A percentile compares a stretch with the other conserved stretches of the same genome.
Evolutionary conservation across 2,329 filamentous ascomycete species (phyloP).

Genomic region (Pseudopithomyces maydicus): DNA sequence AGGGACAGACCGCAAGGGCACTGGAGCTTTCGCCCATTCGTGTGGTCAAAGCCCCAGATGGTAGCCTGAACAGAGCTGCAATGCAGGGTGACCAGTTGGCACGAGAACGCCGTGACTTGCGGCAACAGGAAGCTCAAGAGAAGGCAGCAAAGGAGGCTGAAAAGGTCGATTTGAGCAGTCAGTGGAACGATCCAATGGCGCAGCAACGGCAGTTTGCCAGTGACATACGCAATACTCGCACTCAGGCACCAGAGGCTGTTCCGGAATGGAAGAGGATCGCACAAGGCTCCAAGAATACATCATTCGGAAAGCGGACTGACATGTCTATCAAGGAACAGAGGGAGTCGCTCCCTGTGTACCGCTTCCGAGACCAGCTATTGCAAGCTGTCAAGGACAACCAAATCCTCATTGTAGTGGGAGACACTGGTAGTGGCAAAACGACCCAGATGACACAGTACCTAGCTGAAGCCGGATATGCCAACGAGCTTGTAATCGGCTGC

Average conservation of each 20-base stretch:
- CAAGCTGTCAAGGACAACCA: slow-evolving; percentile 88
- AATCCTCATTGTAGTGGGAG: slow-evolving; percentile 92
- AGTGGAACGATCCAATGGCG: slow-evolving; percentile 98
- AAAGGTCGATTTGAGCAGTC: slow-evolving; percentile 81
- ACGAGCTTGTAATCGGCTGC: slow-evolving; percentile 89
- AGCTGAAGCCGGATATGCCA: slow-evolving; percentile 87
- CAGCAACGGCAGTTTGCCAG: slow-evolving; percentile 87
- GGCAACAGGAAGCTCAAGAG: slow-evolving; percentile 86
- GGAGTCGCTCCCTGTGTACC: slow-evolving; percentile 85
- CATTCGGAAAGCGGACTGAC: slow-evolving; percentile 82
- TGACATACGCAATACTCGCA: slow-evolving; percentile 73
- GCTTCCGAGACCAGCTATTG: slow-evolving; percentile 85
- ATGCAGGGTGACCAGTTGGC: slow-evolving; percentile 90
- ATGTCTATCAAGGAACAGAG: slow-evolving; percentile 96
- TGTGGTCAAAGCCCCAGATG: slow-evolving; percentile 95
- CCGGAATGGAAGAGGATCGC: slow-evolving; percentile 93
- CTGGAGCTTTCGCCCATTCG: slow-evolving; percentile 93
- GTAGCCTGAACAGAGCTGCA: slow-evolving; percentile 94
- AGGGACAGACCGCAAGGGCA: slow-evolving; percentile 95
- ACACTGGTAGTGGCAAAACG: slow-evolving; percentile 96
- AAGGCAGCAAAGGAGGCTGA: slow-evolving; percentile 73
- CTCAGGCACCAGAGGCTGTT: slow-evolving; percentile 67
- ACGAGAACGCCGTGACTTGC: slow-evolving; percentile 86
- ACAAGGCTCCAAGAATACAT: slow-evolving; percentile 72
- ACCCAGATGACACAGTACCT: slow-evolving; percentile 96